phyloP scores from a whole-genome alignment of 257 asterid species.

The Verbascum thapsus region DNA sequence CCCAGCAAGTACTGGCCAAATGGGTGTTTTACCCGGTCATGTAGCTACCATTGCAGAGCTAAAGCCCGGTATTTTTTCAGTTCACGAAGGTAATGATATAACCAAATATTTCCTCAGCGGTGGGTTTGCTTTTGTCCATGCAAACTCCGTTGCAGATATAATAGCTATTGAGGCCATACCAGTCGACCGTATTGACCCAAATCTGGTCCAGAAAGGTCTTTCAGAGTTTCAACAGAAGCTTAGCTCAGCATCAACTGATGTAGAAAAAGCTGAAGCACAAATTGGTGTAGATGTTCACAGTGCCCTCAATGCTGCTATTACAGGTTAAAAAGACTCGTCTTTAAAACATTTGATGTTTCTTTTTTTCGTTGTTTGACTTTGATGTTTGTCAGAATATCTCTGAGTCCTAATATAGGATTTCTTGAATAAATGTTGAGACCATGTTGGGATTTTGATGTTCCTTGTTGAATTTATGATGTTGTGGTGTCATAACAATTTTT shows the following conservation, averaged over 20 bases:
- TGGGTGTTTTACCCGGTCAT: slow-evolving; percentile 77
- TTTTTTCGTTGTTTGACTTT: no score
- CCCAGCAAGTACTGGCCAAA: slow-evolving; percentile 67
- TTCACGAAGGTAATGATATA: slow-evolving; percentile 52
- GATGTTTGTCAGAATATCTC: background rate
- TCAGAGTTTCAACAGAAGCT: slow-evolving; percentile 60
- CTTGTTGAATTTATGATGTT: slow-evolving; percentile 20
- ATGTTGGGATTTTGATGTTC: background rate
- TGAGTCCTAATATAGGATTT: slow-evolving; percentile 18
- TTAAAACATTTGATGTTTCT: no score
- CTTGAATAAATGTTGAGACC: slow-evolving; percentile 21
- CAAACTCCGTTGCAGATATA: slow-evolving; percentile 57
- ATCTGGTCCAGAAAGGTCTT: slow-evolving; percentile 54
- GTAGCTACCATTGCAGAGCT: slow-evolving; percentile 69
- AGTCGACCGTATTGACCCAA: slow-evolving; percentile 49
- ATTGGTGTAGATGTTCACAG: slow-evolving; percentile 71
- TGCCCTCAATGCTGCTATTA: slow-evolving; percentile 63
- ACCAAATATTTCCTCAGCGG: slow-evolving; percentile 53
- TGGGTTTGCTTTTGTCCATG: slow-evolving; percentile 63
- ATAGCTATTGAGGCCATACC: slow-evolving; percentile 61
- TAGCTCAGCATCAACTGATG: slow-evolving; percentile 55
- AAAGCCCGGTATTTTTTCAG: slow-evolving; percentile 31
- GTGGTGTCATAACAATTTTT: background rate
- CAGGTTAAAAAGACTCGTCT: slow-evolving; percentile 37
- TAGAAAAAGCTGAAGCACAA: slow-evolving; percentile 71